These are phyloP conservation scores for Suhomyces atakaporum DNA, from an alignment of 1,139 yeast species.

Conservation along the genomic window DNA sequence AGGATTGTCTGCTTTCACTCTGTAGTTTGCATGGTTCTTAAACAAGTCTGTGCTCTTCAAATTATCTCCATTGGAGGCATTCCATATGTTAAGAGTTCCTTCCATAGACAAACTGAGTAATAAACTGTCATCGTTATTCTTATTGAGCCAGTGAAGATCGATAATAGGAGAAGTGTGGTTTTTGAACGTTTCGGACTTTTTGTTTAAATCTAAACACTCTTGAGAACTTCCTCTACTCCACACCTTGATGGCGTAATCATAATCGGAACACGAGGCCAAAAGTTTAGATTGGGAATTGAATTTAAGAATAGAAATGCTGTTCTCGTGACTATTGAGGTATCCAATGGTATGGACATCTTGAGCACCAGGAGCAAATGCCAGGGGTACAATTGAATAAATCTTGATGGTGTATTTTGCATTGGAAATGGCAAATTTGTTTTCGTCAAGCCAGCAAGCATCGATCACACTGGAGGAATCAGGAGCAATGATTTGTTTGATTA, in stretches of 20 bases:
- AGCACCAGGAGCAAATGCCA: conserved; percentile 16
- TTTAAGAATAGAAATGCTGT: conserved; percentile 55
- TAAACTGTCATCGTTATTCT: conserved; percentile 22
- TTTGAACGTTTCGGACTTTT: conserved; percentile 17
- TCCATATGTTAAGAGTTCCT: conserved; percentile 73
- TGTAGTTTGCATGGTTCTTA: conserved; percentile 25
- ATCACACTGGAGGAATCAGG: conserved; percentile 13
- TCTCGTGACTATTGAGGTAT: conserved; percentile 66
- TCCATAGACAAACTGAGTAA: conserved; percentile 59
- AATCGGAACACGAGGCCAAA: conserved; percentile 72
- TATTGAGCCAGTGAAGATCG: conserved; percentile 52
- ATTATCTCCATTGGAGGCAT: conserved; percentile 44
- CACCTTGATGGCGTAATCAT: conserved; percentile 64
- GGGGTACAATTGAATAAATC: conserved; percentile 51
- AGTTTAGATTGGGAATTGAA: conserved; percentile 55
- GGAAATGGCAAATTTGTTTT: conserved; percentile 68
- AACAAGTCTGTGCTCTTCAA: conserved; percentile 29
- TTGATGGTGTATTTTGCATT: conserved; percentile 58
- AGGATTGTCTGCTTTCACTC: conserved; percentile 22
- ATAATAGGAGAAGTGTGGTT: conserved; percentile 59
- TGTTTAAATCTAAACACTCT: conserved; percentile 35
- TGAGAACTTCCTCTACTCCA: conserved; percentile 70
- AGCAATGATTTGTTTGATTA: conserved; percentile 32
- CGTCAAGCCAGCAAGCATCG: conserved; percentile 68
- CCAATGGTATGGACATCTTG: conserved; percentile 51